Evolutionary conservation across 768 basidiomycete genomes (phyloP), one percentile per base, ranked within the genome.

Genomic region (Arthromyces matolae): DNA sequence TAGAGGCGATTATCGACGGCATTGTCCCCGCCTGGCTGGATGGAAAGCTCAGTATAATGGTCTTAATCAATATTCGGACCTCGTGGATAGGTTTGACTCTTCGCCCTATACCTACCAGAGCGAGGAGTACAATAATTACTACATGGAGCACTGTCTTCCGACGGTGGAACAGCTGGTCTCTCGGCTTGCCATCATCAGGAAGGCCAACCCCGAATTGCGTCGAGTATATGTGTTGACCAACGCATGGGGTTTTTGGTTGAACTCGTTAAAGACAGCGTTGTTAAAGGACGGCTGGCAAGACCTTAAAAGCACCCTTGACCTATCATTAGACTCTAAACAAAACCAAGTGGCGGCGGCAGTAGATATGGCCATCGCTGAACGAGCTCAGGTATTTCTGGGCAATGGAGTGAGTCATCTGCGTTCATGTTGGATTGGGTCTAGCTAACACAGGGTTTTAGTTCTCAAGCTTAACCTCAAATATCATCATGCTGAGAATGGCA

Each of bases 341-440:
- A 60, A 55, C 12, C 61, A 76, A 12, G 76, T 81, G 3, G 67
- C 64, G 20, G 74, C 73, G 59, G 79, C 78, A 1, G 71, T 81
- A 29, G 81, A 83, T 57, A 83, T 83, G 81, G 77, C 72, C 9
- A 71, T 83, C 20, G 81, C 77, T 1, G 71, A 77, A 57, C 64
- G 67, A 39, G 79, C 79, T 1, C 77, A 82, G 54, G 76, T 81
- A 33, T 83, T 81, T 56, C 64, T 83, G 6, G 81, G 81, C 0
- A 83, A 82, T 53, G 80, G 81, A 47, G 79, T 81, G 39, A 56
- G 78, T n/a, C 18, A n/a, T 31, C 37, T 34, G 31, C 54, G 2
- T 22, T 10, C 16, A 31, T 27, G 49, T 4, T 31, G 5, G 24
- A 7, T 12, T 38, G 23, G 47, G 20, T 40, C 33, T 39, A 14